Conservation (phyloP, 2,329 filamentous ascomycete genomes). For the Pseudogymnoascus sp. region DNA sequence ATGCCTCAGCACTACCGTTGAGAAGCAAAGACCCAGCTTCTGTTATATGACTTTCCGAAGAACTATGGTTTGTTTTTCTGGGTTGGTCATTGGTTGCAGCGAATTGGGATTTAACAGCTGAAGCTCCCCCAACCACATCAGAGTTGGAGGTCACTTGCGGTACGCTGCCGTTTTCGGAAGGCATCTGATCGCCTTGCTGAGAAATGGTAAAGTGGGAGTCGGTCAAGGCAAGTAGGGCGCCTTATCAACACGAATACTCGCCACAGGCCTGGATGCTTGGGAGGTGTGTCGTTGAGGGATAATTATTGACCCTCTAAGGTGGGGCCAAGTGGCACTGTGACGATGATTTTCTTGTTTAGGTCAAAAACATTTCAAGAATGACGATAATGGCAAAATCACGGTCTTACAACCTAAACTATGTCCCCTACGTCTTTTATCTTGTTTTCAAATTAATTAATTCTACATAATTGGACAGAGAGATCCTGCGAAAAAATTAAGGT, state of each 20-base stretch:
- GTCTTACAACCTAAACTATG: background rate
- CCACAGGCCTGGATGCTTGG: conserved; percentile 6
- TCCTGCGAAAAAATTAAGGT: background rate
- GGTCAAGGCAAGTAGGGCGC: background rate
- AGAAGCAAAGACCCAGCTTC: conserved; percentile 5
- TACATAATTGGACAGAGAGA: background rate
- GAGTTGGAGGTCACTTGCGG: conserved; percentile 9
- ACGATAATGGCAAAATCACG: background rate
- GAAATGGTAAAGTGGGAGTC: conserved; percentile 7
- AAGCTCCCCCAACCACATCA: conserved; percentile 2
- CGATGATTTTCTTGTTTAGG: conserved; percentile 10
- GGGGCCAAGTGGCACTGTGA: conserved; percentile 7
- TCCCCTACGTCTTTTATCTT: background rate
- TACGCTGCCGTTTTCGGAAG: conserved; percentile 11
- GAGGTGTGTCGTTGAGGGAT: conserved; percentile 8
- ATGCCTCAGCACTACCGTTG: conserved; percentile 9
- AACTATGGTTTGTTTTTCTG: conserved; percentile 11
- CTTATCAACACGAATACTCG: conserved; percentile 11
- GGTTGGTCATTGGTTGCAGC: conserved; percentile 6
- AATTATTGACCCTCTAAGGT: background rate
- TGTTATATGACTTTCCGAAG: background rate
- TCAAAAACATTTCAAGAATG: conserved; percentile 4
- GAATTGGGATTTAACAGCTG: background rate
- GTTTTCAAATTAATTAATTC: background rate
- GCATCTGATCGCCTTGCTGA: conserved; percentile 12